Percentiles rank a stretch among this genome's conserved stretches.
These are phyloP conservation scores for Fusarium luffae DNA, from an alignment of 2,329 filamentous ascomycete species.

Conservation along the genomic window DNA sequence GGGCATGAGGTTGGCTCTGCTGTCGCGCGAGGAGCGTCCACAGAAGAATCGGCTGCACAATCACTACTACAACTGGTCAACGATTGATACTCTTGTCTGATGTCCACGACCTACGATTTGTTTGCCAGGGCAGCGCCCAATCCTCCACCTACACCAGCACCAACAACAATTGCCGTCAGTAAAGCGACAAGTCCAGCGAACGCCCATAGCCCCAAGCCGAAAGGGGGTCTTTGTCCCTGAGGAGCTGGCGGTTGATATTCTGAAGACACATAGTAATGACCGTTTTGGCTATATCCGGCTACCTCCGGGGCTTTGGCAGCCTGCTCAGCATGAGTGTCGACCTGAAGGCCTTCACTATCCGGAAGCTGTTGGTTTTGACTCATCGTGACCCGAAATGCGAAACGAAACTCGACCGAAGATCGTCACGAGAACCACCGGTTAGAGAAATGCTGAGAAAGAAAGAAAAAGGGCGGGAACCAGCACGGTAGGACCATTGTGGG, in stretches of 20 bases:
- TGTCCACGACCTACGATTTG: conserved; percentile 11
- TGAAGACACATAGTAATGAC: conserved; percentile 19
- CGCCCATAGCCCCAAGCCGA: conserved; percentile 33
- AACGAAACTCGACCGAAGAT: neutral
- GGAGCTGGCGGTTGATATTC: conserved; percentile 11
- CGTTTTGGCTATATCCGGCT: conserved; percentile 1
- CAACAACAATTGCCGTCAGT: conserved; percentile 29
- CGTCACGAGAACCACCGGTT: neutral
- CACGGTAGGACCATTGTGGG: neutral
- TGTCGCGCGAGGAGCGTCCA: conserved; percentile 15
- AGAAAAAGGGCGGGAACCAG: neutral
- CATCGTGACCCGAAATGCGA: conserved; percentile 3
- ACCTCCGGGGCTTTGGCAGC: conserved; percentile 32
- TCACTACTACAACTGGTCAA: neutral
- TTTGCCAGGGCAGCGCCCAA: conserved; percentile 30
- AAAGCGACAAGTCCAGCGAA: conserved; percentile 30
- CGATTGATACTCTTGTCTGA: accelerated
- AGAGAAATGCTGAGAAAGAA: neutral
- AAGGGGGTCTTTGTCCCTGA: conserved; percentile 12
- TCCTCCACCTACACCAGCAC: conserved; percentile 33
- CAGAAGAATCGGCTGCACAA: neutral
- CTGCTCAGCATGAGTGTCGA: conserved; percentile 16
- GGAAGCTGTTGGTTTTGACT: conserved; percentile 18
- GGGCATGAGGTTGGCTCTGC: conserved; percentile 15
- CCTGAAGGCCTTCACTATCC: conserved; percentile 35